Conservation (phyloP, 73 alveolate species). For the Paraurostyla sp. region DNA sequence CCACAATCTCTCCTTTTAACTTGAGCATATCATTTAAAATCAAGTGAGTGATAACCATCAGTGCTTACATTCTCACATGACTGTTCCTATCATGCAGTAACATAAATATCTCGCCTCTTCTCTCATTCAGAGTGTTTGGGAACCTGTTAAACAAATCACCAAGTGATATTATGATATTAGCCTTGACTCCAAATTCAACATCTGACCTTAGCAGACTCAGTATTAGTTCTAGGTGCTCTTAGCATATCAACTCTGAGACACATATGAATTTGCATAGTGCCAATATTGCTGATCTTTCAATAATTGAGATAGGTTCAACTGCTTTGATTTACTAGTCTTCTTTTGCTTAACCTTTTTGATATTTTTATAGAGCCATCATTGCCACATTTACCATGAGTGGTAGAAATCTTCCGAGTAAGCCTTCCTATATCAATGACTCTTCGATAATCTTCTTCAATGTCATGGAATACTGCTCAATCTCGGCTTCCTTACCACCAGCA, state of each 20-base stretch:
- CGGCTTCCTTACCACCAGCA: conserved; percentile 95
- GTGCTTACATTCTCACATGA: conserved; percentile 87
- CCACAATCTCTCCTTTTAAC: conserved; percentile 92
- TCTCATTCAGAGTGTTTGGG: conserved; percentile 86
- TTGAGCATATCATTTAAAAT: conserved; percentile 94
- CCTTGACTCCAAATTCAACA: conserved; percentile 83
- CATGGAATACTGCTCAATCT: conserved; percentile 82
- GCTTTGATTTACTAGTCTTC: neutral
- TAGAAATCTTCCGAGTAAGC: conserved; percentile 78
- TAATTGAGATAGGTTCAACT: conserved; percentile 60
- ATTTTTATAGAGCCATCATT: conserved; percentile 57
- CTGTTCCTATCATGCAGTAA: conserved; percentile 79
- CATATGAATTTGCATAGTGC: conserved; percentile 91
- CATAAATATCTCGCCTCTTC: conserved; percentile 74
- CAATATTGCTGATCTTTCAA: conserved; percentile 86
- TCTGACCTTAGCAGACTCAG: conserved; percentile 77
- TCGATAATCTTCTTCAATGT: conserved; percentile 84
- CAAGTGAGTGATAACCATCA: conserved; percentile 92
- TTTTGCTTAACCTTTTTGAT: conserved; percentile 32
- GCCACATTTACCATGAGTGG: conserved; percentile 73
- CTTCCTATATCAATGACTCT: conserved; percentile 77
- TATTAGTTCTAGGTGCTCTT: conserved; percentile 72
- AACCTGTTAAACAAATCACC: conserved; percentile 93
- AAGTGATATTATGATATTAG: conserved; percentile 83
- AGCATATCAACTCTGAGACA: conserved; percentile 85